Base-by-base conservation (phyloP, 2,329 filamentous ascomycete genomes). In the Boeremia exigua region DNA sequence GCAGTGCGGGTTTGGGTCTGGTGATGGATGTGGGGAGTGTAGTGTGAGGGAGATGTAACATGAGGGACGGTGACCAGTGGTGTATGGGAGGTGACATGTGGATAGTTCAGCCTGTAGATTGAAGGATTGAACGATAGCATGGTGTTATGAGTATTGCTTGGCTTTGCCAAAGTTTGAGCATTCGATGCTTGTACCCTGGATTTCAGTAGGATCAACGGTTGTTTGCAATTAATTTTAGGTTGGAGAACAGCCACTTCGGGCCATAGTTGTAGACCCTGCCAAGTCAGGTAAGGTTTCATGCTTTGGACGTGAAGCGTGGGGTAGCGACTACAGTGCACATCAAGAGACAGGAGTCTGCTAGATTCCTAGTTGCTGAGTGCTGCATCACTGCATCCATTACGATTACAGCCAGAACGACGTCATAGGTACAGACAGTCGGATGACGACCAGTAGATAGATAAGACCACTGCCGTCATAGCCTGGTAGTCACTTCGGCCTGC, bases 231-330 rank as follows among this genome's bases (percentile, higher is more conserved):
- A 38, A 33, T n/a, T 50, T 50, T 43, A 19, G 29, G 17, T 19
- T 48, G 45, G 15, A 39, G 44, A 34, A 43, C 38, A 43, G 44
- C 39, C 33, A 38, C 34, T 44, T 38, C 32, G 38, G 43, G 7
- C 50, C 46, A 52, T 48, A 48, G 32, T 47, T n/a, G 40, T 11
- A 36, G 52, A 47, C 46, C 45, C 36, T 53, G 59, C 56, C 59
- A 61, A 61, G 59, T 42, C 29, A 48, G 39, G 29, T 42, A 40
- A 45, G 48, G 49, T 56, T 56, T 56, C 46, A 51, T 48, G 46
- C 29, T 28, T 42, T 32, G 43, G 45, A 45, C 48, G 17, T 50
- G 52, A 48, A 60, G 54, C 40, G 30, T 45, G 39, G 34, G 34
- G 52, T 34, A 36, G 27, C 19, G 19, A n/a, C 11, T 7, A 34